Percentiles rank a stretch among this genome's conserved stretches.
Conservation (phyloP, 2,329 filamentous ascomycete species). For the Diaporthe citri region DNA sequence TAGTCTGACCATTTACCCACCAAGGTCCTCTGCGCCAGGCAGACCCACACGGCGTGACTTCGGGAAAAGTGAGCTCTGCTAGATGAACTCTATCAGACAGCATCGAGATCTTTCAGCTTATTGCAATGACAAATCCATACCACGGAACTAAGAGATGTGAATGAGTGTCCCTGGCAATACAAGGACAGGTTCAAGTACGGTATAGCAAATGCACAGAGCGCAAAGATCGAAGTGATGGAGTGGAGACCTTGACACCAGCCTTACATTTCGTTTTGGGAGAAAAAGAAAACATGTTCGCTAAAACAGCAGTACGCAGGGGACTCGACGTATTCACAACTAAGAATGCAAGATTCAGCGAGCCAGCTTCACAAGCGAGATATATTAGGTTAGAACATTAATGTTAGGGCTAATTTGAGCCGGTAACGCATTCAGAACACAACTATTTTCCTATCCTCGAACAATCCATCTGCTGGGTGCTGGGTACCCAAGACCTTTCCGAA, state of each 20-base stretch:
- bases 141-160: background rate
- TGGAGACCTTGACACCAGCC: background rate
- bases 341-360: too few species aligned
- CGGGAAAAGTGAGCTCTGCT: background rate
- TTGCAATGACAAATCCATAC: background rate
- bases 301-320: too few species aligned
- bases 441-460: background rate
- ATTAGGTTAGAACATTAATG: too few species aligned
- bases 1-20: background rate
- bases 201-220: too few species aligned
- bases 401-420: background rate
- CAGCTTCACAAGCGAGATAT: too few species aligned
- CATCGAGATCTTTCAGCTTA: background rate
- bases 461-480: background rate
- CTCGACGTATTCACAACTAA: too few species aligned
- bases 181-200: background rate
- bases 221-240: background rate
- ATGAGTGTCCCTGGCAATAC: background rate
- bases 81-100: background rate
- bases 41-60: too few species aligned
- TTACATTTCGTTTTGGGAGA: too few species aligned
- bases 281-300: too few species aligned
- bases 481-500: background rate
- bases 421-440: background rate
- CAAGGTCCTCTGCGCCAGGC: too few species aligned